Conservation (phyloP, 768 basidiomycete species). For the Punctularia strigosozonata region DNA sequence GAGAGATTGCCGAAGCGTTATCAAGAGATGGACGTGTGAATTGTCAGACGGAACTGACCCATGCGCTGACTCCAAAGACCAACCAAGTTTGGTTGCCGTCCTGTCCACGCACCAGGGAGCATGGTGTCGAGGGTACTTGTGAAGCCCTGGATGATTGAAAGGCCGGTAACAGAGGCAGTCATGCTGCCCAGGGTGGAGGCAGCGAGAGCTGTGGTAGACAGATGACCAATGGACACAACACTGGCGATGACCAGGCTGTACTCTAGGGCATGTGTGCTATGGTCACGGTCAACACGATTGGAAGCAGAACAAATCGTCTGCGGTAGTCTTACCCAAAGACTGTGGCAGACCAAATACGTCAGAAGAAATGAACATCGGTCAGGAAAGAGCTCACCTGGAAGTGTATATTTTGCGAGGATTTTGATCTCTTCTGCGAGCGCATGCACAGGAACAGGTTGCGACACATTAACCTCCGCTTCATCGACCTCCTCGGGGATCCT, state of each 20-base stretch:
- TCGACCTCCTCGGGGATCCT: constrained; percentile 43
- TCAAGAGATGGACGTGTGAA: neutral
- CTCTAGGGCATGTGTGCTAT: constrained; percentile 73
- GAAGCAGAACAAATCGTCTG: no score
- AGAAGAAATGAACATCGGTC: no score
- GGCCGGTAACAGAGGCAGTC: constrained; percentile 49
- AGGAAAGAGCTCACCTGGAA: no score
- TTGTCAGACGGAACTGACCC: constrained; percentile 32
- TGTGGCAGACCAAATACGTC: no score
- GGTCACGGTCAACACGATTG: no score
- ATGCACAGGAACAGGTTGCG: neutral
- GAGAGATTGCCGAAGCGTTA: constrained; percentile 1
- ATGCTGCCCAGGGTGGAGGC: constrained; percentile 41
- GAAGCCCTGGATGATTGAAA: constrained; percentile 75
- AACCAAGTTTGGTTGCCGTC: constrained; percentile 68
- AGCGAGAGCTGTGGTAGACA: constrained; percentile 83
- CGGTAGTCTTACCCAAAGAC: no score
- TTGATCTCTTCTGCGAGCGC: constrained; percentile 34
- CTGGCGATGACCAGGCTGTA: constrained; percentile 78
- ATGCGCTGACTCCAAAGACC: constrained; percentile 89
- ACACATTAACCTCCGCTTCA: constrained; percentile 17
- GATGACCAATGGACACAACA: constrained; percentile 81
- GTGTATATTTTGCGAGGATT: constrained; percentile 49
- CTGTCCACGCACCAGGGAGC: constrained; percentile 92
- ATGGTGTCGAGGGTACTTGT: constrained; percentile 84